Conservation (phyloP, 106 monocot species). For the Agapanthus africanus region DNA sequence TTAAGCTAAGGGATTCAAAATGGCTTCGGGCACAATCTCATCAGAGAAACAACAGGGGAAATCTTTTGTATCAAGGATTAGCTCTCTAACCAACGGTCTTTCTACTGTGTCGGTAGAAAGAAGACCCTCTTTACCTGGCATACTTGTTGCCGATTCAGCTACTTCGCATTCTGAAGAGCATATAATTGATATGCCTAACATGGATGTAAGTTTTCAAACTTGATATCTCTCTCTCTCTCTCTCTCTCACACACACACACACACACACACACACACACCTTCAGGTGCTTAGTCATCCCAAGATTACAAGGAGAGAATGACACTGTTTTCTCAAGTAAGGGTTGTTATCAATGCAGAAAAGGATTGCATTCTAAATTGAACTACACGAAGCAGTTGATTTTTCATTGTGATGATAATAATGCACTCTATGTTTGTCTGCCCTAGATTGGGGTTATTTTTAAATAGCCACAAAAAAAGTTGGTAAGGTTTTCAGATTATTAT, state of each 20-base stretch:
- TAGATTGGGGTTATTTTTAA: not conserved
- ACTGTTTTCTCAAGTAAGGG: not conserved
- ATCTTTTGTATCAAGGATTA: slow-evolving; percentile 7
- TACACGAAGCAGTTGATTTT: not conserved
- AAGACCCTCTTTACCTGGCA: slow-evolving; percentile 1
- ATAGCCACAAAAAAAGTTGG: not conserved
- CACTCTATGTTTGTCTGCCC: not conserved
- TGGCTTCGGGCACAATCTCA: not conserved
- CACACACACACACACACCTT: too few relatives aligned
- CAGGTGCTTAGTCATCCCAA: not conserved
- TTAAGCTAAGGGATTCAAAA: too few relatives aligned
- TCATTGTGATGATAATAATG: not conserved
- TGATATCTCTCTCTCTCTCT: too few relatives aligned
- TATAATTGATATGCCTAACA: not conserved
- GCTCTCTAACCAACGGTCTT: slow-evolving; percentile 5
- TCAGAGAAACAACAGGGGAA: slow-evolving; percentile 5
- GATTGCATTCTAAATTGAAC: not conserved
- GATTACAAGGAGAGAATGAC: not conserved
- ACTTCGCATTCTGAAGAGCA: slow-evolving; percentile 1
- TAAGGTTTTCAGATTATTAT: too few relatives aligned
- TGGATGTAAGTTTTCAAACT: not conserved
- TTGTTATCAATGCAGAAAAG: not conserved
- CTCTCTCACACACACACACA: too few relatives aligned
- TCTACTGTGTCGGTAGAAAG: slow-evolving; percentile 1
- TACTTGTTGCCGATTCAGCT: not conserved